Base-by-base conservation (phyloP, 2,329 filamentous ascomycete species). In the Cladosporium austrohemisphaericum region DNA sequence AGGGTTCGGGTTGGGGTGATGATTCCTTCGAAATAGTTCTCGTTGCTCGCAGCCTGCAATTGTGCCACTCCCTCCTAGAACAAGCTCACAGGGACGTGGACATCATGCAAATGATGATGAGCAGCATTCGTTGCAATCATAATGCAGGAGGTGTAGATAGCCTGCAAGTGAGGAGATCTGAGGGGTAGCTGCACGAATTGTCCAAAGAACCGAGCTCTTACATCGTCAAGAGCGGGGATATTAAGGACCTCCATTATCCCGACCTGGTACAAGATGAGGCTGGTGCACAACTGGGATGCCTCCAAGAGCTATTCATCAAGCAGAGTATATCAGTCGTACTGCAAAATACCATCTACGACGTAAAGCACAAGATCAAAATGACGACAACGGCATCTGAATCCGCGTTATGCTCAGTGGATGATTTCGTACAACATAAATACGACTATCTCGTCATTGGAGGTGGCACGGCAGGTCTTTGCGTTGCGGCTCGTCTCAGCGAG, bases 401-500 rank as follows among this genome's bases (percentile, higher is more conserved):
- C 14, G 60, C 59, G 11, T 49, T 63, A 8, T 64, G 61, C 52
- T 52, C 47, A n/a, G n/a, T 63, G 9, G 44, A 57, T 3, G 60
- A 60, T 0, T 63, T 65, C 31, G 46, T 59, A 14, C 23, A 50
- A 1, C 50, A 63, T 14, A 36, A 54, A 7, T 62, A 60, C 33
- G 62, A 64, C 46, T 65, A 59, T 41, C 49, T 65, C n/a, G 52
- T 66, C 28, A 37, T 60, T 28, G 64, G 64, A 20, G 64, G 63
- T n/a, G 62, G 63, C 7, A 65, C 63, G 3, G 59, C 60, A 46
- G 63, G 63, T 9, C 58, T 65, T 9, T 57, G 60, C 11, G 52
- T 65, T 20, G 63, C 62, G 10, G 59, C 57, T 23, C 57, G 60
- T 7, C 50, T 64, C 23, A 59, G 59, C 3, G 63, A 65, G 51